These are phyloP conservation scores for Physocladia obscura DNA, from an alignment of 192 early-diverging fungal species.

Conservation along the genomic window DNA sequence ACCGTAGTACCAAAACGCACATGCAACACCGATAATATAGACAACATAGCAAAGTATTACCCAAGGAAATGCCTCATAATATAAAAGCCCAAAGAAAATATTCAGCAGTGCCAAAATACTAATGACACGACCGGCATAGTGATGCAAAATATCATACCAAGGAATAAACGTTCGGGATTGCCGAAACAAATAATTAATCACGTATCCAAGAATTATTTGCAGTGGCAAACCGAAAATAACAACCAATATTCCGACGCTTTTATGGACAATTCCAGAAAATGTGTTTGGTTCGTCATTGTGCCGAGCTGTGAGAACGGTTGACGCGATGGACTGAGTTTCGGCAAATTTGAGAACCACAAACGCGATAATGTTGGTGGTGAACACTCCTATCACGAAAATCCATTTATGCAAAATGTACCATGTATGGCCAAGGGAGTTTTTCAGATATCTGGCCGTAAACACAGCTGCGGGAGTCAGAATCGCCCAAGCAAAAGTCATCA, in stretches of 20 bases:
- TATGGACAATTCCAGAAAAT: conserved; percentile 12
- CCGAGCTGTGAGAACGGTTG: not conserved
- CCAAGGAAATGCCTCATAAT: not conserved
- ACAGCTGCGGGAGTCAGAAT: conserved; percentile 39
- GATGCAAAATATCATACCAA: conserved; percentile 41
- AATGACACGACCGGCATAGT: conserved; percentile 27
- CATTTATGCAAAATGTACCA: conserved; percentile 40
- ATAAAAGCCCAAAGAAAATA: conserved; percentile 1
- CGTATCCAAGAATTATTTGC: conserved; percentile 37
- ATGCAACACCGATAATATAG: not conserved
- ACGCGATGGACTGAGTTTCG: not conserved
- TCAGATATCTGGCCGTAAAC: conserved; percentile 45
- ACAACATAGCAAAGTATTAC: not conserved
- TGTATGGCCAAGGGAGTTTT: conserved; percentile 31
- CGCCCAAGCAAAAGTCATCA: conserved; percentile 53
- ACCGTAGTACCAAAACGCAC: conserved; percentile 9
- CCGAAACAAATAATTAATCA: conserved; percentile 22
- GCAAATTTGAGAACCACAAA: not conserved
- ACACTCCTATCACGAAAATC: conserved; percentile 32
- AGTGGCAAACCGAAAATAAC: not conserved
- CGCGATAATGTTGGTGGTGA: too few relatives aligned
- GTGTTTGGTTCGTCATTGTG: not conserved
- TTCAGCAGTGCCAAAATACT: conserved; percentile 16
- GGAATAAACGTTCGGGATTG: conserved; percentile 29
- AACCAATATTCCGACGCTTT: conserved; percentile 2